phyloP scores from a whole-genome alignment of 1,284 basidiomycete genomes.

The Rhodotorula sp. region DNA sequence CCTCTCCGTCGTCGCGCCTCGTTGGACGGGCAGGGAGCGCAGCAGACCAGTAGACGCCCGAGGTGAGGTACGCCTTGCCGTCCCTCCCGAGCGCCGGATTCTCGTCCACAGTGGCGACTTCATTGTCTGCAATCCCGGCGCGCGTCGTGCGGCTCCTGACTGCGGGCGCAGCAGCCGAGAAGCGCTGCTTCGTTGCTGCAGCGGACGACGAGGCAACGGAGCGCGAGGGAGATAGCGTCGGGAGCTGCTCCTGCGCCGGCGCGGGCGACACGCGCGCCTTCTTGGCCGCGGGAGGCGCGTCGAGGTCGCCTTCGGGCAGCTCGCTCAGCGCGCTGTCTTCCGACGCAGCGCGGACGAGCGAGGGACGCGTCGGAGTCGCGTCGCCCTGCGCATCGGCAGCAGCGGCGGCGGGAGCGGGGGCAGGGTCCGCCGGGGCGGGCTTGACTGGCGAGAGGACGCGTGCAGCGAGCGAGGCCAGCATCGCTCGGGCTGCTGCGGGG shows the following conservation, averaged over 20 bases:
- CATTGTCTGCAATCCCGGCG: neutral
- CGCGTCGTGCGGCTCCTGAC: neutral
- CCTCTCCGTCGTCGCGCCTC: no score
- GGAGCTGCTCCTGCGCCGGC: neutral
- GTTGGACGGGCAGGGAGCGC: neutral
- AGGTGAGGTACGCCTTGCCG: conserved; percentile 23
- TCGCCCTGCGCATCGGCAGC: neutral
- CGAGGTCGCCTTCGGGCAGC: neutral
- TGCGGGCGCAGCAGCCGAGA: no score
- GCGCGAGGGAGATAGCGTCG: neutral
- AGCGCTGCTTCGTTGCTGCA: no score
- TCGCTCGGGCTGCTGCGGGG: neutral
- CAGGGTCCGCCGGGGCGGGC: neutral
- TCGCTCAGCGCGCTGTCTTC: neutral
- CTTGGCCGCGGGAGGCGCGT: neutral
- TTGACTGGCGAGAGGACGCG: conserved; percentile 1
- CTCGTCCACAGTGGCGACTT: neutral
- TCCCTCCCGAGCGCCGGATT: conserved; percentile 14
- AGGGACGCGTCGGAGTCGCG: neutral
- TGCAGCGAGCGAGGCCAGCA: neutral
- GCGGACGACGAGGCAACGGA: neutral
- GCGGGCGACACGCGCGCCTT: neutral
- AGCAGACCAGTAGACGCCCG: conserved; percentile 27
- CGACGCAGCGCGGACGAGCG: neutral
- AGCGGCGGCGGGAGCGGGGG: neutral